phyloP scores from a whole-genome alignment of 2,329 filamentous ascomycete species.

The Fusarium caatingaense region DNA sequence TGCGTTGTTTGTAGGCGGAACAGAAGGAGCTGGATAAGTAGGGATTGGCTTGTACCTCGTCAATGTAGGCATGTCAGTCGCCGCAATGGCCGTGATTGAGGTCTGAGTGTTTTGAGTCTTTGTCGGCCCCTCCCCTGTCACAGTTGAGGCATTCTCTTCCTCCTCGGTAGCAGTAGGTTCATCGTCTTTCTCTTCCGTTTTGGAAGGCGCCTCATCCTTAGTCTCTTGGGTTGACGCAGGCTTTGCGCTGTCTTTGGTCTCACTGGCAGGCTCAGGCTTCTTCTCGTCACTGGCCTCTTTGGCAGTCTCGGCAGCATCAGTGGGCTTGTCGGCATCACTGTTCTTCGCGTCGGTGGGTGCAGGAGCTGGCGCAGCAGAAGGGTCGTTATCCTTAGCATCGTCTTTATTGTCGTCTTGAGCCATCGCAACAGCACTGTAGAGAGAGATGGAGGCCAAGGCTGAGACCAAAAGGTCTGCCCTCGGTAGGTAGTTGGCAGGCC shows the following conservation, averaged over 20 bases:
- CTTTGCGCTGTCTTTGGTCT: slow-evolving; percentile 24
- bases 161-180: slow-evolving; percentile 25
- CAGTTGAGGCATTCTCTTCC: slow-evolving; percentile 39
- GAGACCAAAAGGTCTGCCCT: slow-evolving; percentile 45
- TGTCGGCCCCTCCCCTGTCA: slow-evolving; percentile 23
- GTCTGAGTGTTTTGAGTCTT: slow-evolving; percentile 27
- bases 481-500: slow-evolving; percentile 45
- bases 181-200: slow-evolving; percentile 29
- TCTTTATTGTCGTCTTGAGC: slow-evolving; percentile 48
- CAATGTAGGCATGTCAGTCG: slow-evolving; percentile 55
- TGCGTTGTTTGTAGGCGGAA: slow-evolving; percentile 85
- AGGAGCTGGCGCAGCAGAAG: slow-evolving; percentile 27
- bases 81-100: slow-evolving; percentile 28
- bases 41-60: slow-evolving; percentile 55
- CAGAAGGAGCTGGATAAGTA: slow-evolving; percentile 76
- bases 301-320: slow-evolving; percentile 9
- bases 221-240: slow-evolving; percentile 26
- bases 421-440: slow-evolving; percentile 48
- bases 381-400: slow-evolving; percentile 29
- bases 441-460: slow-evolving; percentile 43
- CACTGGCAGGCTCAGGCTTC: slow-evolving; percentile 20
- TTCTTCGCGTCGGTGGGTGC: slow-evolving; percentile 37
- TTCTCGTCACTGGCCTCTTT: slow-evolving; percentile 16
- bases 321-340: slow-evolving; percentile 18
- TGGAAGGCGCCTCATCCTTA: slow-evolving; percentile 21